Percentiles rank a stretch among this genome's conserved stretches.
These are phyloP conservation scores for Diospyros lotus DNA, from an alignment of 148 eudicot genomes.

Conservation along the genomic window DNA sequence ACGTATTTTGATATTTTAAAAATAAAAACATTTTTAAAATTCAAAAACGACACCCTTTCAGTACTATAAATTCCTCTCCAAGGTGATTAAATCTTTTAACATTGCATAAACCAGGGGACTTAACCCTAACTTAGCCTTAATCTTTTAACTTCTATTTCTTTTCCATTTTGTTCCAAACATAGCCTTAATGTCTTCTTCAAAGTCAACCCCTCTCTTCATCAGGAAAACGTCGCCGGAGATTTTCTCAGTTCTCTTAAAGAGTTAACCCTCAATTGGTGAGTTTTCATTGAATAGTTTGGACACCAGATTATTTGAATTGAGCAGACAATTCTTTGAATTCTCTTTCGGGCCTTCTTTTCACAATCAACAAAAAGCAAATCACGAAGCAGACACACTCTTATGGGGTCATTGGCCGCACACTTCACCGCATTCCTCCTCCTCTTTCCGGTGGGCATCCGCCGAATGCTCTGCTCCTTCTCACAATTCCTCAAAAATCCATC, in stretches of 20 bases:
- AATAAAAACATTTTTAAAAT: no score
- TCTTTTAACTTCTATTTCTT: no score
- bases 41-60: no score
- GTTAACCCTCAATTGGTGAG: neutral
- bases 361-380: neutral
- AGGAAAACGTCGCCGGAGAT: neutral
- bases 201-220: neutral
- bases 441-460: conserved; percentile 50
- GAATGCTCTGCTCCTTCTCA: conserved; percentile 45
- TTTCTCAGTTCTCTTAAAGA: neutral
- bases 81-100: no score
- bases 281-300: neutral
- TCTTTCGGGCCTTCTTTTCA: neutral
- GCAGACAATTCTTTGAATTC: neutral
- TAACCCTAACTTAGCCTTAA: no score
- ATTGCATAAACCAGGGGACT: no score
- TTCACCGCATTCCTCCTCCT: conserved; percentile 54
- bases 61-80: no score
- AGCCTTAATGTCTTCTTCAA: neutral
- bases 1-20: no score
- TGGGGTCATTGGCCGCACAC: conserved; percentile 64
- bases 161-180: no score
- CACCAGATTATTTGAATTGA: neutral
- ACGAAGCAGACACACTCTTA: conserved; percentile 11
- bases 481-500: conserved; percentile 64